Base-by-base conservation (phyloP, 352 stramenopile genomes). In the Hyphochytrium catenoides region DNA sequence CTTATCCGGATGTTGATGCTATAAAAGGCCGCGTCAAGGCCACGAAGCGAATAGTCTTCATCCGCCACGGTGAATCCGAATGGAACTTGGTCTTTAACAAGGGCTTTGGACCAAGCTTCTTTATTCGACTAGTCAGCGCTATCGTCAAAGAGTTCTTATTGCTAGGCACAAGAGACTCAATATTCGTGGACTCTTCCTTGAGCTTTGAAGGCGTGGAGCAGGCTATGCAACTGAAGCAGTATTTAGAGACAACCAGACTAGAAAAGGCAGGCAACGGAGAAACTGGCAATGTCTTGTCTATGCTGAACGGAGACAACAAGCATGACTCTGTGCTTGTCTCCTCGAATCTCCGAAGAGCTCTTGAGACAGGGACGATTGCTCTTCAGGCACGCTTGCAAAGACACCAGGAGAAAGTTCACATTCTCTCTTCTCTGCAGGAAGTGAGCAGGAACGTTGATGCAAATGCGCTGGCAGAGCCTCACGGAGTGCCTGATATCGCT, bases 41-140 rank as follows among this genome's bases (percentile, higher is more conserved):
- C 5, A 8, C 7, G 21, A 53, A 54, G 38, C 42, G 36, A 14
- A 46, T 54, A 26, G 33, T 54, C 15, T 54, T 54, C 33, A 32
- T 54, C 15, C 15, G 47, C 15, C 47, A 54, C 39, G 47, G 37
- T n/a, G 47, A 54, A 31, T 47, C 32, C 31, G 29, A 33, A 18
- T 54, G 47, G 47, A 54, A 54, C 29, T 12, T 46, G 21, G 29
- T 53, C 8, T 54, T 54, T 30, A 54, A 54, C 26, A 54, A 54
- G 21, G 47, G 47, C 22, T 47, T 47, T 40, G 37, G 37, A 11
- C 22, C 26, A 15, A 17, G 9, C 1, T 47, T 47, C 24, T 37
- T 37, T 4, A 30, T 21, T 4, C 17, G 37, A 8, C 34, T 54
- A 19, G 12, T 47, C 18, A 30, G 26, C 23, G 36, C 47, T 6